Conservation (phyloP, 345 rosid genomes). For the Gossypium ekmanianum region DNA sequence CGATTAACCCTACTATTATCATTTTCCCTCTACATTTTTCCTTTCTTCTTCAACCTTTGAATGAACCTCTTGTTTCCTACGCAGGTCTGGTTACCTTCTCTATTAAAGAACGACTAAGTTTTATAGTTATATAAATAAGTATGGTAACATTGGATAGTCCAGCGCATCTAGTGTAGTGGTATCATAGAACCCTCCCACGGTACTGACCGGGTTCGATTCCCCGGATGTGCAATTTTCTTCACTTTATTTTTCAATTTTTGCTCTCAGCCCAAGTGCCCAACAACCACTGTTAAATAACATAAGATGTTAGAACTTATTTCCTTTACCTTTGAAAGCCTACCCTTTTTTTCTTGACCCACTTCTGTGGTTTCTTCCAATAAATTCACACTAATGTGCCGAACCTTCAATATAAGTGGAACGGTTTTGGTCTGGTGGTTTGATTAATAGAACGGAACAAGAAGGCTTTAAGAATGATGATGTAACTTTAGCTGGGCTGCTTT, state of each 20-base stretch:
- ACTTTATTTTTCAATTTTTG: too few relatives aligned
- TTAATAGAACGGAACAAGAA: slow-evolving; percentile 36
- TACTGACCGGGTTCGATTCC: slow-evolving; percentile 93
- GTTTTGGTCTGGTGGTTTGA: slow-evolving; percentile 30
- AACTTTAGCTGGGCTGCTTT: slow-evolving; percentile 41
- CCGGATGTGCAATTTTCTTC: slow-evolving; percentile 55
- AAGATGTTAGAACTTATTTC: too few relatives aligned
- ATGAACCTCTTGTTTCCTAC: neutral
- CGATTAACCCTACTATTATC: slow-evolving; percentile 84
- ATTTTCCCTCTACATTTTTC: slow-evolving; percentile 40
- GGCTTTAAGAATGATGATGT: slow-evolving; percentile 38
- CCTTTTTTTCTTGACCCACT: too few relatives aligned
- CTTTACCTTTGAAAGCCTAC: too few relatives aligned
- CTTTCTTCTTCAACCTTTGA: neutral
- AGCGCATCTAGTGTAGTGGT: slow-evolving; percentile 75
- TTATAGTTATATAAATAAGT: too few relatives aligned
- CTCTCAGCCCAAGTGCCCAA: too few relatives aligned
- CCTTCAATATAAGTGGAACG: too few relatives aligned
- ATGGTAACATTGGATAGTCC: accelerated
- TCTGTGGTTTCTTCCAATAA: too few relatives aligned
- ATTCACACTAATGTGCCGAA: too few relatives aligned
- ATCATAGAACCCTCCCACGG: slow-evolving; percentile 71
- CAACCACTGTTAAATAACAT: too few relatives aligned
- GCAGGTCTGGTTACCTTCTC: neutral
- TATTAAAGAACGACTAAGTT: too few relatives aligned